A percentile compares a stretch with the other conserved stretches of the same genome.
Evolutionary conservation across 495 filamentous ascomycete genomes (phyloP).

Genomic region (Annulohypoxylon stygium): DNA sequence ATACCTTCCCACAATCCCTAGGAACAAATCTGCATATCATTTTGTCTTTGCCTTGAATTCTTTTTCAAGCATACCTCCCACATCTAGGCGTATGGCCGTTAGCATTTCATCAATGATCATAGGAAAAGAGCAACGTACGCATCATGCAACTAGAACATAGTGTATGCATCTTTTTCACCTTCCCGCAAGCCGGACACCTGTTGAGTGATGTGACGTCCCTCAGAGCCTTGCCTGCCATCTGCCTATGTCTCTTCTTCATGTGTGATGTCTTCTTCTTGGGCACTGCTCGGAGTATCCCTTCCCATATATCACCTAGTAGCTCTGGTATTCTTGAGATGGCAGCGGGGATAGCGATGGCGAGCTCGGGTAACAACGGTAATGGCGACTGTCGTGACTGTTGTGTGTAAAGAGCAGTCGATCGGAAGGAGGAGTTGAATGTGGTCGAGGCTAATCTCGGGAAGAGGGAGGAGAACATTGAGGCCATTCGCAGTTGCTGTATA

Average conservation of each 20-base stretch:
- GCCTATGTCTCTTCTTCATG: conserved; percentile 92
- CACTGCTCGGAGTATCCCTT: conserved; percentile 89
- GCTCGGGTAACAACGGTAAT: conserved; percentile 61
- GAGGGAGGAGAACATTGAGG: conserved; percentile 55
- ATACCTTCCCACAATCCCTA: background rate
- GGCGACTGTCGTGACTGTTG: conserved; percentile 54
- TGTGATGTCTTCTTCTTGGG: conserved; percentile 99
- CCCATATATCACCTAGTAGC: conserved; percentile 84
- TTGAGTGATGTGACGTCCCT: conserved; percentile 89
- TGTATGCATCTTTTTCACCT: conserved; percentile 86
- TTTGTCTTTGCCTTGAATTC: conserved; percentile 40
- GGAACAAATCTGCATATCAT: background rate
- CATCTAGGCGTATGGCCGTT: conserved; percentile 18
- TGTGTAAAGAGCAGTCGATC: conserved; percentile 55
- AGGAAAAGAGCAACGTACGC: conserved; percentile 51
- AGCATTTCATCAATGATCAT: background rate
- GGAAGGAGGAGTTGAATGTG: conserved; percentile 55
- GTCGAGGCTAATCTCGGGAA: conserved; percentile 56
- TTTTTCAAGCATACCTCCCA: conserved; percentile 38
- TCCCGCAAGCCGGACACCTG: conserved; percentile 88
- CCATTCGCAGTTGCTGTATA: conserved; percentile 54
- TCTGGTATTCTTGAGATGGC: conserved; percentile 65
- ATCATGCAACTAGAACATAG: conserved; percentile 81
- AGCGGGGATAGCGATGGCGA: conserved; percentile 65
- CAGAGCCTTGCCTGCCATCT: conserved; percentile 93